These are phyloP conservation scores for Rutstroemia sydowiana DNA, from an alignment of 2,329 filamentous ascomycete genomes.

Conservation along the genomic window DNA sequence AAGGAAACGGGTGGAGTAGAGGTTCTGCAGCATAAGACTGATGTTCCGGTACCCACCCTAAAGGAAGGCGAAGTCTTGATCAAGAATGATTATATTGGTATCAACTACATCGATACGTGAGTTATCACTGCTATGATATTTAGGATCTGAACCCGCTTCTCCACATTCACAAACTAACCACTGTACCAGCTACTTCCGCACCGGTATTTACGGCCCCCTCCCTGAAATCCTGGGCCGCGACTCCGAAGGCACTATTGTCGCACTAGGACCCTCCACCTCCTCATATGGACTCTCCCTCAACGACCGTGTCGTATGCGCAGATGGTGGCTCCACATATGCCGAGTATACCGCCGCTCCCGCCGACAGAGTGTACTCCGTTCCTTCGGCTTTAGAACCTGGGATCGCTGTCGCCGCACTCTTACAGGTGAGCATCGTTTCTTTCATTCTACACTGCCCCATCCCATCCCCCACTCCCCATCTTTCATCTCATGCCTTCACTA, in stretches of 20 bases:
- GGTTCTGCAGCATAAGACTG: slow-evolving; percentile 63
- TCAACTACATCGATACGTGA: slow-evolving; percentile 85
- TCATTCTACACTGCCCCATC: no score
- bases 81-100: slow-evolving; percentile 69
- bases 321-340: slow-evolving; percentile 44
- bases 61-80: slow-evolving; percentile 67
- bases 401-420: slow-evolving; percentile 61
- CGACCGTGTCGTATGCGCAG: slow-evolving; percentile 66
- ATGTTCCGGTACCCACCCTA: slow-evolving; percentile 62
- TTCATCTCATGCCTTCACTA: no score
- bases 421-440: no score
- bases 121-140: neutral
- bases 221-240: slow-evolving; percentile 78
- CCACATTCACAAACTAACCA: neutral
- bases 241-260: slow-evolving; percentile 63
- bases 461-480: no score
- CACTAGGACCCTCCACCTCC: slow-evolving; percentile 44
- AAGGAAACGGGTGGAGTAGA: slow-evolving; percentile 66
- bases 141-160: neutral
- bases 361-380: slow-evolving; percentile 53
- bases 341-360: slow-evolving; percentile 49
- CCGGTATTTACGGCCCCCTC: slow-evolving; percentile 68
- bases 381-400: slow-evolving; percentile 52
- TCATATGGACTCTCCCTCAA: slow-evolving; percentile 50
- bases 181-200: slow-evolving; percentile 65